Conservation (phyloP, 441 rosid genomes). For the Gossypium lobatum region DNA sequence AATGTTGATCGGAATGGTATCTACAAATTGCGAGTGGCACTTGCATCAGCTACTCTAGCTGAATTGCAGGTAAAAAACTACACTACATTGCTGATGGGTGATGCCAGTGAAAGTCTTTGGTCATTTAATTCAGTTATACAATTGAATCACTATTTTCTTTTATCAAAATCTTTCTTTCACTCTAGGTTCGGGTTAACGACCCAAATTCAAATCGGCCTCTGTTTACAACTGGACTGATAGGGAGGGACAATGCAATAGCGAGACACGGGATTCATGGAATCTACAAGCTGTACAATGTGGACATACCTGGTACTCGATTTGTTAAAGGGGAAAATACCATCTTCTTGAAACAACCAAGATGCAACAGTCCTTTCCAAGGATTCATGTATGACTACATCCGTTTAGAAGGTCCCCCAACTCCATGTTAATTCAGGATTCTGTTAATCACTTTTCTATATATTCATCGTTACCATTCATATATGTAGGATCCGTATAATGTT, state of each 20-base stretch:
- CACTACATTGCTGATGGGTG: background rate
- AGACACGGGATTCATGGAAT: constrained; percentile 67
- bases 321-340: constrained; percentile 57
- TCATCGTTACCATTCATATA: background rate
- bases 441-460: background rate
- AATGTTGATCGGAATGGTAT: constrained; percentile 29
- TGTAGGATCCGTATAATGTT: background rate
- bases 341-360: constrained; percentile 61
- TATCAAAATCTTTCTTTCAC: background rate
- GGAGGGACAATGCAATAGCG: constrained; percentile 73
- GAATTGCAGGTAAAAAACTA: constrained; percentile 63
- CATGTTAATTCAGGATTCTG: background rate
- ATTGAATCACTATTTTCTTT: background rate
- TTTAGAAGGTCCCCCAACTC: constrained; percentile 53
- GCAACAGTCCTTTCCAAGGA: constrained; percentile 60
- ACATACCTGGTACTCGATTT: constrained; percentile 38
- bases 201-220: constrained; percentile 42
- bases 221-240: constrained; percentile 62
- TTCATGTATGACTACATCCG: constrained; percentile 90
- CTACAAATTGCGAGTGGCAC: constrained; percentile 68
- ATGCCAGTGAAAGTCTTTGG: background rate
- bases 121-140: background rate
- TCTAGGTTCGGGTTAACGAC: constrained; percentile 59
- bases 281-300: constrained; percentile 44
- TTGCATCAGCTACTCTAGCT: constrained; percentile 84